Base-by-base conservation (phyloP, 192 early-diverging fungal species). In the Coemansia sp. region DNA sequence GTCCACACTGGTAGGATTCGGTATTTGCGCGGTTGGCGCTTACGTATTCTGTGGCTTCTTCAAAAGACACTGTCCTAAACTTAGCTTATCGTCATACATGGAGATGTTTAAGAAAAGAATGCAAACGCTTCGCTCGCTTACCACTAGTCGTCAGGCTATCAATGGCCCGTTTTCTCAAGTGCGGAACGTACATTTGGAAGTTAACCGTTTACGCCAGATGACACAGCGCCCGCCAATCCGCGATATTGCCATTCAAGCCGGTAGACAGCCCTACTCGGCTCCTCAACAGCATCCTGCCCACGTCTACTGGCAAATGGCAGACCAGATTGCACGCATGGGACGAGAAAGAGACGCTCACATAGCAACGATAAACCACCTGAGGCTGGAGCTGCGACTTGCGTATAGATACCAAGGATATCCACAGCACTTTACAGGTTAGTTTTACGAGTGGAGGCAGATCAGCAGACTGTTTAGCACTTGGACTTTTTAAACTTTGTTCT, bases 161-260 rank as follows among this genome's bases (percentile, higher is more conserved):
- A 61, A n/a, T 36, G 19, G 19, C 19, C 5, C 40, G 36, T 0
- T 10, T 36, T 20, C 29, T 5, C 59, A 61, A 61, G 32, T 39
- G 34, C 59, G 12, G 40, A 61, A 61, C 59, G 59, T 32, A 29
- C 59, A 61, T 36, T 22, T 61, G 36, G 59, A 61, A 40, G 36
- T 61, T 22, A 61, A 22, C 29, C 59, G 59, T 10, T 11, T 61
- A 22, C 59, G 59, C 32, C 19, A 61, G 19, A n/a, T 39, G 19
- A 39, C 20, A 7, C 59, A 40, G 34, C n/a, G 59, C 34, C 36
- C 59, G 5, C 59, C 59, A 15, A 7, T 61, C n/a, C 59, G 59
- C 15, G 59, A 39, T n/a, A 61, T 61, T 61, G 59, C 59, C 34
- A 61, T 61, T 10, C 59, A 61, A 22, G 8, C 36, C 36, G 36